These are phyloP conservation scores for Pseudozyma sp. DNA, from an alignment of 1,284 basidiomycete species.

Conservation along the genomic window DNA sequence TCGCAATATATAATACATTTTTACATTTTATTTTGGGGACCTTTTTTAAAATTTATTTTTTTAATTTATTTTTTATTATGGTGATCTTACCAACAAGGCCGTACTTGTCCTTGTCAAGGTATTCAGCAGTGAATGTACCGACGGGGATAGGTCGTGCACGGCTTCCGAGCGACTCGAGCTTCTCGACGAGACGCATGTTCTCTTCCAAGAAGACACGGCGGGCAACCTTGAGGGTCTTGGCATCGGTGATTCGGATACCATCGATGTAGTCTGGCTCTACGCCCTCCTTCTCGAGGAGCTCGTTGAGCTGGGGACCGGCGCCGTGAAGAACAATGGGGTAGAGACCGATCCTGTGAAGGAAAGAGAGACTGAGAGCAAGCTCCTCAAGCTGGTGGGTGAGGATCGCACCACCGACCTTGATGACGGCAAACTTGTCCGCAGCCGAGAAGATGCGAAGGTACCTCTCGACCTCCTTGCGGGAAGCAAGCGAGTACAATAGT, in stretches of 20 bases:
- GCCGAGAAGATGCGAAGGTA: slow-evolving; percentile 69
- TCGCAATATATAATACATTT: too few relatives aligned
- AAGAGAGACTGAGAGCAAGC: slow-evolving; percentile 66
- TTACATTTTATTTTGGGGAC: too few relatives aligned
- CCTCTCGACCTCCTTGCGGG: slow-evolving; percentile 68
- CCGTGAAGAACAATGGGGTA: slow-evolving; percentile 69
- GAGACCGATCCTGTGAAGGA: slow-evolving; percentile 68
- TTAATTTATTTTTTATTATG: too few relatives aligned
- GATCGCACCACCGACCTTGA: slow-evolving; percentile 69
- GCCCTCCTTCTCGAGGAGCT: slow-evolving; percentile 68
- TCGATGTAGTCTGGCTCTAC: slow-evolving; percentile 69
- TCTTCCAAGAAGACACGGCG: slow-evolving; percentile 68
- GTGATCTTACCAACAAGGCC: slow-evolving; percentile 69
- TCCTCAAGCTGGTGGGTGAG: slow-evolving; percentile 68
- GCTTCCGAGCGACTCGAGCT: slow-evolving; percentile 68
- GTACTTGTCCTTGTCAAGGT: slow-evolving; percentile 69
- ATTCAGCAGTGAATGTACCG: slow-evolving; percentile 66
- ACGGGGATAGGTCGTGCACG: slow-evolving; percentile 68
- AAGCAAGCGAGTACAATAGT: slow-evolving; percentile 68
- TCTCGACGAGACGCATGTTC: slow-evolving; percentile 67
- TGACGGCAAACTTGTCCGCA: slow-evolving; percentile 68
- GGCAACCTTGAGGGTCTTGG: slow-evolving; percentile 67
- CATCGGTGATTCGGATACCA: slow-evolving; percentile 69
- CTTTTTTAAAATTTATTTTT: too few relatives aligned
- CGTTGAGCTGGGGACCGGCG: slow-evolving; percentile 69